Conservation (phyloP, 352 stramenopile genomes). For the Phytopythium boreale region DNA sequence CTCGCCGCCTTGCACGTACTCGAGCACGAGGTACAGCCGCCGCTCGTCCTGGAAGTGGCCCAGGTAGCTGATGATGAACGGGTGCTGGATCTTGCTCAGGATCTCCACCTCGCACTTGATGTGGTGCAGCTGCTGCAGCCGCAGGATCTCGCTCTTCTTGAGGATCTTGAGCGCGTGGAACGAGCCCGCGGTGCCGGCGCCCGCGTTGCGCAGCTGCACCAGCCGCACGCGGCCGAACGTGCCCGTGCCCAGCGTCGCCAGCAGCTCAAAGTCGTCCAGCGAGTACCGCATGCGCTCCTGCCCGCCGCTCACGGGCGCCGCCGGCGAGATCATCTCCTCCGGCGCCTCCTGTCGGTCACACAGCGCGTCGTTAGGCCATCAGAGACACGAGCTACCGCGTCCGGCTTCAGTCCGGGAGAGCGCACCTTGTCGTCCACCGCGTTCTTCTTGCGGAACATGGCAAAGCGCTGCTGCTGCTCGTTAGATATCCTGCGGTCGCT, state of each 20-base stretch:
- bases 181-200: conserved; percentile 17
- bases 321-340: conserved; percentile 51
- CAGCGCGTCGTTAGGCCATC: not conserved
- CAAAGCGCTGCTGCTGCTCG: no score
- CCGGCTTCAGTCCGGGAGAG: not conserved
- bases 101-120: conserved; percentile 92
- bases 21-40: conserved; percentile 88
- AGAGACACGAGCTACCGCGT: no score
- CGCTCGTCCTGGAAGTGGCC: conserved; percentile 90
- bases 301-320: conserved; percentile 26
- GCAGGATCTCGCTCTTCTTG: conserved; percentile 90
- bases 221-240: conserved; percentile 89
- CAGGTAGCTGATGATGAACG: conserved; percentile 89
- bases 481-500: not conserved
- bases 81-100: conserved; percentile 82
- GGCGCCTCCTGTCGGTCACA: conserved; percentile 26
- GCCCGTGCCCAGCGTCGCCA: conserved; percentile 80
- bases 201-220: conserved; percentile 53
- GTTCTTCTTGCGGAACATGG: conserved; percentile 46
- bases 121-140: conserved; percentile 88
- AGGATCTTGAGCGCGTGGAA: conserved; percentile 91
- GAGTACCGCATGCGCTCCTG: conserved; percentile 39
- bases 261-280: conserved; percentile 73
- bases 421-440: conserved; percentile 25
- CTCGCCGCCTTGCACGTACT: conserved; percentile 92